Evolutionary conservation across 2,329 filamentous ascomycete genomes (phyloP).

Genomic region (Ciborinia camelliae): DNA sequence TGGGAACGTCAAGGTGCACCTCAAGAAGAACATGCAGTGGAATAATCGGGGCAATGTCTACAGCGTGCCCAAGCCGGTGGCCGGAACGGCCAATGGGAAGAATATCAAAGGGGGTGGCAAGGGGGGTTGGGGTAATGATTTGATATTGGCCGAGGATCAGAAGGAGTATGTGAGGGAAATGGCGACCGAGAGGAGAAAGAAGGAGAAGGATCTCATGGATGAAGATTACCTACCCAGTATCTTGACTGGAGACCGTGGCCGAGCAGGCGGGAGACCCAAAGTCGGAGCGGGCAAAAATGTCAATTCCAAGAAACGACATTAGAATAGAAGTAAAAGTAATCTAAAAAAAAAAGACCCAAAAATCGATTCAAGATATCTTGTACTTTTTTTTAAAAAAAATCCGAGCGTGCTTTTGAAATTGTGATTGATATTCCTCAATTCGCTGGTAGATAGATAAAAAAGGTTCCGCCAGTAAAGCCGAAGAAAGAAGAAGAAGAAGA

Average conservation of each 20-base stretch:
- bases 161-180: conserved; percentile 76
- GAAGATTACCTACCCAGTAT: conserved; percentile 87
- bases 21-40: conserved; percentile 95
- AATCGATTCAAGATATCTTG: not conserved
- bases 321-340: conserved; percentile 20
- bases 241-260: conserved; percentile 71
- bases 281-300: conserved; percentile 84
- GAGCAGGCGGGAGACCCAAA: conserved; percentile 63
- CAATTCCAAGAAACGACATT: conserved; percentile 69
- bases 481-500: not conserved
- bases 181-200: conserved; percentile 60
- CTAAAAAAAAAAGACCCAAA: conserved; percentile 19
- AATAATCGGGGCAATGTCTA: conserved; percentile 90
- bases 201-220: conserved; percentile 85
- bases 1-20: conserved; percentile 78
- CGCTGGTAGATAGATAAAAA: not conserved
- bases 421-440: conserved; percentile 6
- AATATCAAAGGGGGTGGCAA: conserved; percentile 67
- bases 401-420: not conserved
- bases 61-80: conserved; percentile 85
- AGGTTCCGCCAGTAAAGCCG: not conserved
- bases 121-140: conserved; percentile 76
- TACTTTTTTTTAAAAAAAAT: not conserved
- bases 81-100: conserved; percentile 78
- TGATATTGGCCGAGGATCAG: conserved; percentile 92